Conservation (phyloP, 148 eudicot species). For the Nepenthes mirabilis region DNA sequence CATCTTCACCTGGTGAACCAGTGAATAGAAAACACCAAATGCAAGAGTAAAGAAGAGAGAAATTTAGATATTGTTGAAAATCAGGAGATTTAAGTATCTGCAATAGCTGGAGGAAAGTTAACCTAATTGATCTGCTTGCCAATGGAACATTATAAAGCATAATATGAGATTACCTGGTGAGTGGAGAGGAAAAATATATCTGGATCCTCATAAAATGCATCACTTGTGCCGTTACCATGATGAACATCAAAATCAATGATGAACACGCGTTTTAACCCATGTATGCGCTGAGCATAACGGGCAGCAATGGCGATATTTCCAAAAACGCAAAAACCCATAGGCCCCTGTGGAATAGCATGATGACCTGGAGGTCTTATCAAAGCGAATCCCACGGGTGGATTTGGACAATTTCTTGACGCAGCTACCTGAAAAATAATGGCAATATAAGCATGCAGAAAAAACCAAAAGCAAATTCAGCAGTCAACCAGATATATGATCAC, state of each 20-base stretch:
- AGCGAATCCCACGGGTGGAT: slow-evolving; percentile 80
- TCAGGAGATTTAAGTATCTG: too few species aligned
- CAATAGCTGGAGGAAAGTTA: too few species aligned
- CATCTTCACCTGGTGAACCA: too few species aligned
- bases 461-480: background rate
- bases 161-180: slow-evolving; percentile 50
- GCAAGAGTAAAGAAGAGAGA: too few species aligned
- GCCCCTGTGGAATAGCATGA: slow-evolving; percentile 92
- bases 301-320: slow-evolving; percentile 94
- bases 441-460: background rate
- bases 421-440: slow-evolving; percentile 47
- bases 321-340: slow-evolving; percentile 95
- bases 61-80: too few species aligned
- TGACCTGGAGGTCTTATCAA: slow-evolving; percentile 94
- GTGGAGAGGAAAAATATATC: slow-evolving; percentile 88
- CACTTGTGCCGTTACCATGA: slow-evolving; percentile 96
- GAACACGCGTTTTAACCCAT: slow-evolving; percentile 78
- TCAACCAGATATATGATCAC: background rate
- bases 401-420: slow-evolving; percentile 41
- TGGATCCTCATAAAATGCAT: slow-evolving; percentile 87
- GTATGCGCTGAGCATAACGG: slow-evolving; percentile 76
- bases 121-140: too few species aligned
- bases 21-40: too few species aligned
- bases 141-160: too few species aligned
- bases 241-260: slow-evolving; percentile 96